Evolutionary conservation across 2,329 filamentous ascomycete species (phyloP), one percentile per base, ranked within the genome.

Genomic region (Myriosclerotinia curreyana): DNA sequence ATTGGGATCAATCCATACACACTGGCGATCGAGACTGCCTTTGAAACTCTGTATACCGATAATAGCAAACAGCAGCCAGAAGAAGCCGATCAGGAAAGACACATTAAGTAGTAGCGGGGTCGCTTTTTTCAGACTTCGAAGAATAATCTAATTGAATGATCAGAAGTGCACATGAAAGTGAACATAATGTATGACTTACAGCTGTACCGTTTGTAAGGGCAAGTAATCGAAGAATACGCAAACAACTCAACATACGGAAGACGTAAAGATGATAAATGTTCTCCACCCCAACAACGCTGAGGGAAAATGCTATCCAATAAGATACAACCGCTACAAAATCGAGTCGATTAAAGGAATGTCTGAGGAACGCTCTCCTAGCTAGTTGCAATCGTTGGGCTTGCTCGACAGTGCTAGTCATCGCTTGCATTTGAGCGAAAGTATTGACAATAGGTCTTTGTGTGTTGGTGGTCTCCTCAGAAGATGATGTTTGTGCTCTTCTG

Each of bases 41-140:
- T 94, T 94, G 79, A 99, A 99, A 77, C 91, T 96, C 75, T 99
- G 96, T 28, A 99, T 90, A 7, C 95, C 96, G 65, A 99, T 88
- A 67, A 99, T 97, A 46, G 92, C 95, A 78, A 99, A 99, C 14
- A 98, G 79, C 50, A 99, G 83, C 95, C 95, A 99, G 77, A 99
- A 99, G 78, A 99, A 99, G 17, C 90, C 85, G 69, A 99, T 92
- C 28, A 99, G 81, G 74, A 99, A 97, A 1, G 91, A 93, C 40
- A 99, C 93, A 67, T 96, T 92, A 34, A 97, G 86, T 31, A 99
- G 85, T 44, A 96, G 81, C 2, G 96, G 95, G 0, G 94, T 92
- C 1, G 95, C 93, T 74, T 96, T 96, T 75, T 99, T 99, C 66
- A 99, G 77, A 82, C 94, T 98, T 75, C 92, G 86, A 52, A 99